phyloP scores from a whole-genome alignment of 2,329 filamentous ascomycete species.

The Colletotrichum nymphaeae region DNA sequence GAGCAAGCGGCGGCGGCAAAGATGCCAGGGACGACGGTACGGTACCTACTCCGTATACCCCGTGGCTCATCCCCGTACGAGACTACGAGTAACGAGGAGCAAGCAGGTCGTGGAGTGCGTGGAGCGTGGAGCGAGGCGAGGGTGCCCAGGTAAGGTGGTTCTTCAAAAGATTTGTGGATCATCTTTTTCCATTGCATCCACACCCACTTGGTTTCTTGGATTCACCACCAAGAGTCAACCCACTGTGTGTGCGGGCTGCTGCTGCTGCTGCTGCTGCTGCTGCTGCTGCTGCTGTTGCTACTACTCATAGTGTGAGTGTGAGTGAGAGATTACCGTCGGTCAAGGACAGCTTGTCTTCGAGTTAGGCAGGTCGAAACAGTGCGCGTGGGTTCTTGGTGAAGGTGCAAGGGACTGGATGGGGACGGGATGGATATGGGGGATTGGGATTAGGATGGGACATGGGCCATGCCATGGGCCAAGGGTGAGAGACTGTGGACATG shows the following conservation, averaged over 20 bases:
- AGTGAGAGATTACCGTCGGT: background rate
- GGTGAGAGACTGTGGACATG: too few species aligned
- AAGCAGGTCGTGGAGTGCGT: background rate
- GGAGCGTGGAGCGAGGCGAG: background rate
- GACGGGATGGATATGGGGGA: background rate
- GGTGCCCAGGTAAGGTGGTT: background rate
- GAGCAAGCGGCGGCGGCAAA: background rate
- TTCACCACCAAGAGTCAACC: too few species aligned
- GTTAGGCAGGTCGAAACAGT: constrained; percentile 29
- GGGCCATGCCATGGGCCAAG: too few species aligned
- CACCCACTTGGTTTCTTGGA: background rate
- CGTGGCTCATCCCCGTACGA: constrained; percentile 1
- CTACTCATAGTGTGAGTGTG: too few species aligned
- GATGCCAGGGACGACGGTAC: background rate
- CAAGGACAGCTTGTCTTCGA: constrained; percentile 24
- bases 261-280: too few species aligned
- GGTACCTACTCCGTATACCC: background rate
- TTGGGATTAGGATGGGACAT: background rate
- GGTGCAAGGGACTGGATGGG: background rate
- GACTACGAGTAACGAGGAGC: background rate
- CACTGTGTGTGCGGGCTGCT: too few species aligned
- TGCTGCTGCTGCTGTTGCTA: too few species aligned
- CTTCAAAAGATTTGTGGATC: constrained; percentile 1
- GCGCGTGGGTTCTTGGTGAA: constrained; percentile 1
- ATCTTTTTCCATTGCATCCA: constrained; percentile 4